Conservation (phyloP, 129 eudicot species). For the Scalesia atractyloides region DNA sequence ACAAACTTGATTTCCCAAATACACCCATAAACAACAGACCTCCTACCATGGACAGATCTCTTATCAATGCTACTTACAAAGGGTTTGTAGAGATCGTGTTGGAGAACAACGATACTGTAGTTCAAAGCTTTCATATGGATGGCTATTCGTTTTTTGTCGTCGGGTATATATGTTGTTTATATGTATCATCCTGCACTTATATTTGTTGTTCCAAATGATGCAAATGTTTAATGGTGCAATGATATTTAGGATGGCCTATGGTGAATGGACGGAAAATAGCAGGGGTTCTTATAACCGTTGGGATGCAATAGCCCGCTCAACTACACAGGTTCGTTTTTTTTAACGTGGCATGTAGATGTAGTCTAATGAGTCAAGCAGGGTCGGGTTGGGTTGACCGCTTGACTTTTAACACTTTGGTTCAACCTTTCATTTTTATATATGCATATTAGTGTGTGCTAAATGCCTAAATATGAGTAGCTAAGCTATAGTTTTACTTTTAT, state of each 20-base stretch:
- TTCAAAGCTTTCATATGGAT: slow-evolving; percentile 93
- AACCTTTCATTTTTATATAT: neutral
- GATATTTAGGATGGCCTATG: slow-evolving; percentile 73
- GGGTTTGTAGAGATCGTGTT: slow-evolving; percentile 78
- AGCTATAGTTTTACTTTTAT: neutral
- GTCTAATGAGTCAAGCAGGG: neutral
- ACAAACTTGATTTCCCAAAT: slow-evolving; percentile 86
- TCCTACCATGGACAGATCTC: slow-evolving; percentile 61
- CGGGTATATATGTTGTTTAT: slow-evolving; percentile 77
- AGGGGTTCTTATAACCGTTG: slow-evolving; percentile 79
- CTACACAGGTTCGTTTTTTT: slow-evolving; percentile 59
- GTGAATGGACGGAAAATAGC: slow-evolving; percentile 85
- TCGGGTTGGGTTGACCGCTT: neutral
- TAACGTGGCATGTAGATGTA: neutral
- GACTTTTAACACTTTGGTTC: neutral
- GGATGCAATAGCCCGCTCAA: slow-evolving; percentile 90
- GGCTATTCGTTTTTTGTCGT: slow-evolving; percentile 95
- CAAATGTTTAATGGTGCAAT: neutral
- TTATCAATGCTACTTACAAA: slow-evolving; percentile 85
- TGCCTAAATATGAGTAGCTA: neutral
- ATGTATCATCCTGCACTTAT: neutral
- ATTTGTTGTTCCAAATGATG: neutral
- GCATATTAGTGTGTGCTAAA: neutral
- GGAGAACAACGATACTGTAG: slow-evolving; percentile 82
- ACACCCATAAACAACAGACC: slow-evolving; percentile 59